Base-by-base conservation (phyloP, 495 filamentous ascomycete genomes). In the Penicillium nucicola region DNA sequence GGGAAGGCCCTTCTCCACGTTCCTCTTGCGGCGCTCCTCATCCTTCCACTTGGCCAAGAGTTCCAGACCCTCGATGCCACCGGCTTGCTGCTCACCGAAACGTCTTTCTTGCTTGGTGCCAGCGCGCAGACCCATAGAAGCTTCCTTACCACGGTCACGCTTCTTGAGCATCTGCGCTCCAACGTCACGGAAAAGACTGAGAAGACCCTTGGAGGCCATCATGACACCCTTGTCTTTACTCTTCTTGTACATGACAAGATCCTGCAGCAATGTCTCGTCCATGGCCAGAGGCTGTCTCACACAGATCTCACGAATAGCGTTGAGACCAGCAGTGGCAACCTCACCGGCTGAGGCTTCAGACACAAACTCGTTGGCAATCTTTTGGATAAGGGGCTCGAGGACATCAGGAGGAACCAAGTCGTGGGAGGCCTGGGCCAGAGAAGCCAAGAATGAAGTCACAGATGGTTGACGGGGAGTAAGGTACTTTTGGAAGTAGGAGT, bases 351-450 rank as follows among this genome's bases (percentile, higher is more conserved):
- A 87, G 12, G 90, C 93, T 66, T 99, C 93, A 0, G 89, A 95
- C 7, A 99, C 92, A 62, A 99, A 99, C 69, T 97, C 91, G 48
- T 97, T 96, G 32, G 93, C 92, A 53, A 99, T 97, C 74, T 96
- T 97, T 65, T 89, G 85, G 13, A 99, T 70, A 18, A 99, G 72
- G 1, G 93, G 91, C 69, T 97, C 92, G 15, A 99, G 80, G 5
- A 84, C 87, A 72, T 99, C 93, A 1, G 95, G 95, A 2, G 93
- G 93, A 11, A 97, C 91, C 28, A 96, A 76, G 53, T 85, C 85
- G 65, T 99, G 93, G 10, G 90, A 88, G 11, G 88, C 85, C 71
- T 97, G 95, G 12, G 93, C 93, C 42, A 96, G 79, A 3, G 86
- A 93, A 15, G 92, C 95, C 28, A 99, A 79, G 65, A 97, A 96